Percentiles rank a stretch among this genome's conserved stretches.
phyloP scores from a whole-genome alignment of 805 yeast genomes.

The Groenewaldozyma tartarivorans region DNA sequence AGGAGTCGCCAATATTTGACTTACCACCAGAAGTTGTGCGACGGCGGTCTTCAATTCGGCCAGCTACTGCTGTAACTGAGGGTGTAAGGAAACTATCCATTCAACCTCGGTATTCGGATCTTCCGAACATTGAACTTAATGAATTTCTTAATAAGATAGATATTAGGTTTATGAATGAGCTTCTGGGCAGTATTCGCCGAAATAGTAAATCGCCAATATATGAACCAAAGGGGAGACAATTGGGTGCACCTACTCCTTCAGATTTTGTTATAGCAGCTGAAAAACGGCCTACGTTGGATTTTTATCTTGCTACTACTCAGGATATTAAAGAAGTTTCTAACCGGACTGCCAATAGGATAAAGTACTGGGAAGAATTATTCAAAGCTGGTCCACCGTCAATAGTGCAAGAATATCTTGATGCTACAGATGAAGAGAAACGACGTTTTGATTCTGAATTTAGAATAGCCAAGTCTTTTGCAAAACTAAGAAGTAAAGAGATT shows the following conservation, averaged over 20 bases:
- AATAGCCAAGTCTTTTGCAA: conserved; percentile 40
- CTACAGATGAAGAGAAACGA: conserved; percentile 31
- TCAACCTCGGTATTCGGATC: not conserved
- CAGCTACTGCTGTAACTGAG: not conserved
- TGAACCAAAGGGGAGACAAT: conserved; percentile 9
- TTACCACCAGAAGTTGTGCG: too few relatives aligned
- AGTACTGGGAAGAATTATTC: not conserved
- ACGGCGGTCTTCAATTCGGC: not conserved
- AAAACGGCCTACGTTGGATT: conserved; percentile 32
- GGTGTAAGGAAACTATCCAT: not conserved
- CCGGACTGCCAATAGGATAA: conserved; percentile 28
- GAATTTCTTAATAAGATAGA: conserved; percentile 22
- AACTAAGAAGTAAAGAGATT: conserved; percentile 42
- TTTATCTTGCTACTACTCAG: conserved; percentile 44
- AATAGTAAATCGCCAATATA: conserved; percentile 11
- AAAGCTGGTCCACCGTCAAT: conserved; percentile 37
- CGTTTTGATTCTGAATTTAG: conserved; percentile 40
- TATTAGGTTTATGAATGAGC: conserved; percentile 23
- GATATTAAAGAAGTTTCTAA: conserved; percentile 43
- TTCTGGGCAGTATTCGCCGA: conserved; percentile 13
- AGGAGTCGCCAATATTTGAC: not conserved
- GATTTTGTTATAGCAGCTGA: conserved; percentile 35
- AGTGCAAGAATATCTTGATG: conserved; percentile 39
- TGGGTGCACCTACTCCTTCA: conserved; percentile 16
- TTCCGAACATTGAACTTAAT: conserved; percentile 14